Evolutionary conservation across 305 asterid genomes (phyloP).

Genomic region (Striga hermonthica): DNA sequence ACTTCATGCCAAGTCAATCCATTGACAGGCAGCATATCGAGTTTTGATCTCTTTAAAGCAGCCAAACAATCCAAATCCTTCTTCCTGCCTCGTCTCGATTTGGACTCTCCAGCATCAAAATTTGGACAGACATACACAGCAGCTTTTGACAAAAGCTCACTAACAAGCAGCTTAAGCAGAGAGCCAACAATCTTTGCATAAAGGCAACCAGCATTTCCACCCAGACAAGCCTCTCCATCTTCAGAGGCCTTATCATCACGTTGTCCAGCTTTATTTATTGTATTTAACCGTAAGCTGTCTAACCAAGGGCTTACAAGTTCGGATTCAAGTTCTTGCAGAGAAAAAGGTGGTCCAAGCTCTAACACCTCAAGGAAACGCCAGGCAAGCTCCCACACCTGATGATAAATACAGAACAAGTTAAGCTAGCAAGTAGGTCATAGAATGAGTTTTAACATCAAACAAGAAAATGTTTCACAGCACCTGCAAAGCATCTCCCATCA

Average conservation of each 20-base stretch:
- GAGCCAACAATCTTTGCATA: slow-evolving; percentile 57
- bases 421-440: slow-evolving; percentile 22
- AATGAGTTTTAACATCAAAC: slow-evolving; percentile 22
- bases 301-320: slow-evolving; percentile 77
- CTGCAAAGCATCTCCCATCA: slow-evolving; percentile 91
- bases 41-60: slow-evolving; percentile 58
- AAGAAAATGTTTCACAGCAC: slow-evolving; percentile 38
- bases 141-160: slow-evolving; percentile 79
- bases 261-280: slow-evolving; percentile 31
- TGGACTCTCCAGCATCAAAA: slow-evolving; percentile 72
- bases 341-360: slow-evolving; percentile 63
- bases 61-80: slow-evolving; percentile 70
- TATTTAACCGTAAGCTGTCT: slow-evolving; percentile 44
- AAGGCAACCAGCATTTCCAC: slow-evolving; percentile 53
- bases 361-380: slow-evolving; percentile 74
- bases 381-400: slow-evolving; percentile 83
- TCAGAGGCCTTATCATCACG: slow-evolving; percentile 38
- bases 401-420: slow-evolving; percentile 32
- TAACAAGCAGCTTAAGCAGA: slow-evolving; percentile 64
- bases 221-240: slow-evolving; percentile 41
- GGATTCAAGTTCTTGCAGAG: slow-evolving; percentile 72
- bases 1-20: slow-evolving; percentile 97
- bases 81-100: slow-evolving; percentile 76
- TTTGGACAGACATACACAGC: slow-evolving; percentile 67
- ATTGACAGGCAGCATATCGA: slow-evolving; percentile 76